Percentiles rank a stretch among this genome's conserved stretches.
Conservation (phyloP, 2,329 filamentous ascomycete species). For the Colletotrichum magnum region DNA sequence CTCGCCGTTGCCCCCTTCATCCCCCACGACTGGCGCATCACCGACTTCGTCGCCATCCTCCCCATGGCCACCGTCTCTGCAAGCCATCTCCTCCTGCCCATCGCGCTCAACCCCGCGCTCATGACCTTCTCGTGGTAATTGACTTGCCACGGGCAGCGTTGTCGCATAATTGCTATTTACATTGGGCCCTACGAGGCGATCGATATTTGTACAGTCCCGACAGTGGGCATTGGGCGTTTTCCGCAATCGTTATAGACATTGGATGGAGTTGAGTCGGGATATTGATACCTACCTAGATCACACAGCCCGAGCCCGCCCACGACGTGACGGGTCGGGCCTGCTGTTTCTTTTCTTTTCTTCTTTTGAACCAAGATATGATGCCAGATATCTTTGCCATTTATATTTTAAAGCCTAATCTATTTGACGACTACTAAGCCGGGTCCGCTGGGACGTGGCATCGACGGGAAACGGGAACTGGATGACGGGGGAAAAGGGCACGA, state of each 20-base stretch:
- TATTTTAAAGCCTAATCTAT: slow-evolving; percentile 28
- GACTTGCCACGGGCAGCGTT: slow-evolving; percentile 2
- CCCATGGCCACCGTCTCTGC: slow-evolving; percentile 80
- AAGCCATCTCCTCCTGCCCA: slow-evolving; percentile 79
- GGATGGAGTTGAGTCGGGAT: slow-evolving; percentile 35
- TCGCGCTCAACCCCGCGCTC: slow-evolving; percentile 82
- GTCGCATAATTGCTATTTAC: slow-evolving; percentile 23
- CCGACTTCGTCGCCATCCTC: slow-evolving; percentile 81
- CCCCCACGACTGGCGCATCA: slow-evolving; percentile 76
- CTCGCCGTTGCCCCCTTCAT: slow-evolving; percentile 75
- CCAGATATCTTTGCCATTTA: slow-evolving; percentile 18
- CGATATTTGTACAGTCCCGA: slow-evolving; percentile 27
- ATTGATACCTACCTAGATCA: slow-evolving; percentile 40
- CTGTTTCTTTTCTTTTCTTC: slow-evolving; percentile 6
- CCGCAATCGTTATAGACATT: slow-evolving; percentile 34
- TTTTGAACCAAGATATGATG: slow-evolving; percentile 7
- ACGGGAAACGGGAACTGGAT: not conserved
- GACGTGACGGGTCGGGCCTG: slow-evolving; percentile 18
- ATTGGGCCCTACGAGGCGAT: slow-evolving; percentile 26
- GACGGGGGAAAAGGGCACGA: slow-evolving; percentile 9
- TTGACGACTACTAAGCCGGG: not conserved
- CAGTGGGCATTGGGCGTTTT: slow-evolving; percentile 30
- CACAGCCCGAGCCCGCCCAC: slow-evolving; percentile 27
- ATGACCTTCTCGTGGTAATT: slow-evolving; percentile 84
- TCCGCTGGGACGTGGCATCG: not conserved